Conservation (phyloP, 345 rosid species). For the Adansonia digitata region DNA sequence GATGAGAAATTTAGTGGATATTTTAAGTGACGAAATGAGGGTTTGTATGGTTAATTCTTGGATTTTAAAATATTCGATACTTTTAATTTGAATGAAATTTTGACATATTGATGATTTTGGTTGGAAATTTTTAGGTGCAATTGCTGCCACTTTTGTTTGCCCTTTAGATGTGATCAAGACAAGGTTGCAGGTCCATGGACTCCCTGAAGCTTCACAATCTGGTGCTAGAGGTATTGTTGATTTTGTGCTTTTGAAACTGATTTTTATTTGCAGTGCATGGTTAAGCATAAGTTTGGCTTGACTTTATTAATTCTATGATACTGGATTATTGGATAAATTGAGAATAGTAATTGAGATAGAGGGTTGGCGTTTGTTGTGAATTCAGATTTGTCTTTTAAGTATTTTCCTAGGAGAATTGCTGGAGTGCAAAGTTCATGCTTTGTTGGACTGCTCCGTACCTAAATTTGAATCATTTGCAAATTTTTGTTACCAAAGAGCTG, state of each 20-base stretch:
- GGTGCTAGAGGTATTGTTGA: slow-evolving; percentile 52
- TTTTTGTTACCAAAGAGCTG: background rate
- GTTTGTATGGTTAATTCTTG: background rate
- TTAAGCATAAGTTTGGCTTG: background rate
- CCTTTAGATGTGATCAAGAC: slow-evolving; percentile 99
- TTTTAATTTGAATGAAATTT: background rate
- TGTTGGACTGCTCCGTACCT: background rate
- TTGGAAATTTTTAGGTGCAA: slow-evolving; percentile 51
- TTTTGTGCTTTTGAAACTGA: background rate
- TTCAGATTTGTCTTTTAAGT: background rate
- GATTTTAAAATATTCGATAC: too few relatives aligned
- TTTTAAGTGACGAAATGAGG: background rate
- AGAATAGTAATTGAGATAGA: background rate
- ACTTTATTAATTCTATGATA: background rate
- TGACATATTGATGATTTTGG: background rate
- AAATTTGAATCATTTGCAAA: background rate
- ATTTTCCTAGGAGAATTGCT: background rate
- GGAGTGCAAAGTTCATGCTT: background rate
- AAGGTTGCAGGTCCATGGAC: slow-evolving; percentile 83
- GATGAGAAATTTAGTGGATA: background rate
- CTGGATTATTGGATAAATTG: background rate
- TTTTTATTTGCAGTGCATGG: slow-evolving; percentile 2
- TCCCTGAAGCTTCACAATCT: slow-evolving; percentile 46
- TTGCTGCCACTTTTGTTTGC: slow-evolving; percentile 89
- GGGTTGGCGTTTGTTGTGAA: too few relatives aligned